phyloP scores from a whole-genome alignment of 2,329 filamentous ascomycete species.

The Talaromyces piceae region DNA sequence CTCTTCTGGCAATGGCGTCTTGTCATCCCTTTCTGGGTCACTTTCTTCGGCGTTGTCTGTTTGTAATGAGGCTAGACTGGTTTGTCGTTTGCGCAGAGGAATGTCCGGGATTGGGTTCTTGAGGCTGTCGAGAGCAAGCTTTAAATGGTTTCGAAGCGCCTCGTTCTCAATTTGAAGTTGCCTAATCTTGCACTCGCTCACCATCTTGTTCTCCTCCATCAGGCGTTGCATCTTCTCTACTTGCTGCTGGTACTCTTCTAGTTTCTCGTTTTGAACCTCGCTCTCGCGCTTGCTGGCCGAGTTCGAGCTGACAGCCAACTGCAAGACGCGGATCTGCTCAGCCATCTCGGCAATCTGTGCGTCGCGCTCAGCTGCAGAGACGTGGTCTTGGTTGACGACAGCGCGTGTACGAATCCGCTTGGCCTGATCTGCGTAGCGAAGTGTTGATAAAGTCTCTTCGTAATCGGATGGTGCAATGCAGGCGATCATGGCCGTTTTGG shows the following conservation, averaged over 20 bases:
- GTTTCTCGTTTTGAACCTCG: conserved; percentile 67
- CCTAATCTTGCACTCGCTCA: conserved; percentile 89
- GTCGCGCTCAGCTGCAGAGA: conserved; percentile 86
- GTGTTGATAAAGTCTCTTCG: conserved; percentile 90
- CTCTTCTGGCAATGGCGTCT: conserved; percentile 19
- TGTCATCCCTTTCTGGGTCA: conserved; percentile 45
- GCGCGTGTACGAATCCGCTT: conserved; percentile 94
- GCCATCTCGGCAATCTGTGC: conserved; percentile 92
- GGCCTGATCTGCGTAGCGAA: conserved; percentile 94
- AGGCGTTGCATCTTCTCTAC: conserved; percentile 85
- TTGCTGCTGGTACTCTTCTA: conserved; percentile 91
- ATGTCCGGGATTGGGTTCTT: conserved; percentile 77
- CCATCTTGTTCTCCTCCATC: conserved; percentile 89
- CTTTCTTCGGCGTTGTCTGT: conserved; percentile 47
- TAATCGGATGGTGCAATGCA: conserved; percentile 95
- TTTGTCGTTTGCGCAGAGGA: conserved; percentile 25
- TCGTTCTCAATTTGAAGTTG: conserved; percentile 86
- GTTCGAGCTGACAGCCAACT: conserved; percentile 62
- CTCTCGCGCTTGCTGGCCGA: conserved; percentile 65
- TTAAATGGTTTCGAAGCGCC: conserved; percentile 76
- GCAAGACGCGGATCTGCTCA: conserved; percentile 81
- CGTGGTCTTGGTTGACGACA: conserved; percentile 89
- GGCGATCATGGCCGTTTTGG: conserved; percentile 98
- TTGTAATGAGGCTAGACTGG: conserved; percentile 19
- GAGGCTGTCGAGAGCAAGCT: conserved; percentile 73